These are phyloP conservation scores for Microdochium bolleyi DNA, from an alignment of 2,329 filamentous ascomycete genomes.

Conservation along the genomic window DNA sequence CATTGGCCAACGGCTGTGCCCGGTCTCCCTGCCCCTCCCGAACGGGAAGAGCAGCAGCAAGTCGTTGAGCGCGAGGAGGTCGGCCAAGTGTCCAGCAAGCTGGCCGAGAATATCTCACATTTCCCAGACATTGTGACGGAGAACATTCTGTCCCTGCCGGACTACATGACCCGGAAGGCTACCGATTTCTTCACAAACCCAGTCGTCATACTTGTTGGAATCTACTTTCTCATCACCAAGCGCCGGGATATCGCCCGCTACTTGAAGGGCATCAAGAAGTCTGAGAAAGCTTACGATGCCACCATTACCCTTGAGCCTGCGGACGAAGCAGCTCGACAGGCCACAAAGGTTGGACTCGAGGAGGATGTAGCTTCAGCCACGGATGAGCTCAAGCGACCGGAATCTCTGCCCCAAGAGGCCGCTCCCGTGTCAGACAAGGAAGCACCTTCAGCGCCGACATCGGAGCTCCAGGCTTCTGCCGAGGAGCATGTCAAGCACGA, in stretches of 20 bases:
- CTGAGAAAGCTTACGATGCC: background rate
- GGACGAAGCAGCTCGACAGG: background rate
- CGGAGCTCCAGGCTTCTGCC: constrained; percentile 5
- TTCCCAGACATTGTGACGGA: constrained; percentile 34
- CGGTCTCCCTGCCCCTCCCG: background rate
- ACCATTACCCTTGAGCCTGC: background rate
- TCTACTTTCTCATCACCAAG: constrained; percentile 4
- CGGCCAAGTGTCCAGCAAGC: background rate
- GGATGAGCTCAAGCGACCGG: background rate
- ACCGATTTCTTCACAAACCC: constrained; percentile 50
- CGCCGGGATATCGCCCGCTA: background rate
- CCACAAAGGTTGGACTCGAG: background rate
- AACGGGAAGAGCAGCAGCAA: background rate
- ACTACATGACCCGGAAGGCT: constrained; percentile 39
- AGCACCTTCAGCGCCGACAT: constrained; percentile 7
- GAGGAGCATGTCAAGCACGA: background rate
- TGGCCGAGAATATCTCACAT: constrained; percentile 19
- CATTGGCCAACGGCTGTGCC: background rate
- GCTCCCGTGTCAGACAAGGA: constrained; percentile 6
- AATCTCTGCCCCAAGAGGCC: background rate
- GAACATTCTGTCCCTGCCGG: constrained; percentile 41
- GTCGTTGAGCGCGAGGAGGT: background rate
- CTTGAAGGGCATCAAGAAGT: background rate
- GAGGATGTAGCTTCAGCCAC: background rate
- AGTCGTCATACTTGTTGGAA: constrained; percentile 36